Evolutionary conservation across 306 rosid genomes (phyloP).

Genomic region (Luffa aegyptiaca): DNA sequence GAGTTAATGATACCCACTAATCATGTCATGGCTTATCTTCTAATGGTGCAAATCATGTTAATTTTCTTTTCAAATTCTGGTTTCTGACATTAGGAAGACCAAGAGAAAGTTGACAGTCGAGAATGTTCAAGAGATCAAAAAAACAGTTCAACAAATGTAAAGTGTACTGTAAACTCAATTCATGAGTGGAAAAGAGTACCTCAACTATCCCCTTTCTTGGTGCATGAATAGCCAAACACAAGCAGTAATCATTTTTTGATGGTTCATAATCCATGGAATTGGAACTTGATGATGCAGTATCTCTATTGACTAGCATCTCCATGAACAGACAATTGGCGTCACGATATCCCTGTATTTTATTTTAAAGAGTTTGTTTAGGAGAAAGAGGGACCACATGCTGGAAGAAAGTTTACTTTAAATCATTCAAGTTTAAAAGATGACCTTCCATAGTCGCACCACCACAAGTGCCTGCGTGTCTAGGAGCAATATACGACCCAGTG

Average conservation of each 20-base stretch:
- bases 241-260: slow-evolving; percentile 77
- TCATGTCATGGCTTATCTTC: neutral
- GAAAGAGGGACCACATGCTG: neutral
- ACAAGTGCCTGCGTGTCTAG: slow-evolving; percentile 96
- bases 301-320: slow-evolving; percentile 88
- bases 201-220: slow-evolving; percentile 91
- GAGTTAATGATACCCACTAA: neutral
- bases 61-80: neutral
- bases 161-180: neutral
- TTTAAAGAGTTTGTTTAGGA: neutral
- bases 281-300: slow-evolving; percentile 52
- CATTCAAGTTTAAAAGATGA: slow-evolving; percentile 12
- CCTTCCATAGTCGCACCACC: slow-evolving; percentile 99
- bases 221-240: slow-evolving; percentile 96
- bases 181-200: slow-evolving; percentile 27
- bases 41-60: neutral
- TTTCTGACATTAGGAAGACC: neutral
- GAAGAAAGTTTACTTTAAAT: neutral
- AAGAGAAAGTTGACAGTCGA: neutral
- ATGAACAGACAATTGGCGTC: slow-evolving; percentile 89
- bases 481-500: slow-evolving; percentile 93
- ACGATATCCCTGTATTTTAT: slow-evolving; percentile 63
- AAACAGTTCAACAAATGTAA: neutral
- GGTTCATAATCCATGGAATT: slow-evolving; percentile 56
- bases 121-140: neutral